Evolutionary conservation across 2,329 filamentous ascomycete species (phyloP), one percentile per base, ranked within the genome.

Genomic region (Stemphylium vesicarium): DNA sequence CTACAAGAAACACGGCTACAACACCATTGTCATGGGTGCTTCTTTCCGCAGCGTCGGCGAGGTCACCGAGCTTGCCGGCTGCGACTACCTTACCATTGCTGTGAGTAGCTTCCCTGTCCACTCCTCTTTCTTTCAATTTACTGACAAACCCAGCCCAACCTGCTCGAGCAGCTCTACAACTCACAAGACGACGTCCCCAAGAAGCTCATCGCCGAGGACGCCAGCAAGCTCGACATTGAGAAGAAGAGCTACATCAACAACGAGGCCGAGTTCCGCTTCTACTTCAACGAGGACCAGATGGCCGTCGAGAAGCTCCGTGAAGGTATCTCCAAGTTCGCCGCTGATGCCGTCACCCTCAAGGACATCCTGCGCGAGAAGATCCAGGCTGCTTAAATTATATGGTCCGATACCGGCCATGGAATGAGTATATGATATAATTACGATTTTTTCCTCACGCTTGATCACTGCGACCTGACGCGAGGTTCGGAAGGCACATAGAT

Each of bases 1-100:
- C 91, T 99, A 99, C 90, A 99, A 99, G 91, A 98, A 98, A 86
- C 91, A 83, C 79, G 92, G 90, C 79, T 97, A 99, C 89, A 96
- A 96, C 73, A 99, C 95, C 79, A 97, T 98, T 72, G 95, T 99
- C 81, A 99, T 99, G 95, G 95, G 95, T 75, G 95, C 95, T 69
- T 97, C 93, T 36, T 99, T 99, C 92, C 88, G 95, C 78, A 98
- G 90, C 84, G 83, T 83, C 62, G 95, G 95, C 74, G 95, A 99
- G 84, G 96, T 99, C 80, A 98, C 92, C 42, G 95, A 99, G 85
- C 87, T 99, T 60, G 94, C 94, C 77, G 95, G 95, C 76, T 97
- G 93, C 78, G 95, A 99, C 81, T 99, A 99, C 85, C 85, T 99
- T 73, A 99, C 95, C 78, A 99, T 99, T 80, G 91, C 95, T 36